A percentile compares a stretch with the other conserved stretches of the same genome.
Evolutionary conservation across 192 early-diverging fungal species (phyloP).

Genomic region (Cladochytrium replicatum): DNA sequence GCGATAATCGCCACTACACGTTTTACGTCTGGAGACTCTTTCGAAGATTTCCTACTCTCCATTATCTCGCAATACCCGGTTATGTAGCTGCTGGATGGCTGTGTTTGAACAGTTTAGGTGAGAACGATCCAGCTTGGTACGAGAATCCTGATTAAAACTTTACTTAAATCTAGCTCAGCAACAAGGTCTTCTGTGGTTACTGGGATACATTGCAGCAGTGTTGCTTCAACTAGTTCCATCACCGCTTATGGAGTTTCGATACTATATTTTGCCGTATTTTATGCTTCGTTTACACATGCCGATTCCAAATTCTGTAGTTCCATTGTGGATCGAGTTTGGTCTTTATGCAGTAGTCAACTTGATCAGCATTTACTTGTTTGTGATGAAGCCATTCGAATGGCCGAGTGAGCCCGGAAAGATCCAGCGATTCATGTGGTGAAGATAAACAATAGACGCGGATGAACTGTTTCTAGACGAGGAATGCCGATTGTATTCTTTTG

Average conservation of each 20-base stretch:
- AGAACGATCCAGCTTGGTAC: constrained; percentile 5
- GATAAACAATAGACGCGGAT: constrained; percentile 4
- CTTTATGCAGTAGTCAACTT: constrained; percentile 51
- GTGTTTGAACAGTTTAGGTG: constrained; percentile 36
- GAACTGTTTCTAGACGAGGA: too few relatives aligned
- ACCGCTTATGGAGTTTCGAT: constrained; percentile 88
- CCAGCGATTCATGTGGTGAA: constrained; percentile 95
- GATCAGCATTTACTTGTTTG: constrained; percentile 64
- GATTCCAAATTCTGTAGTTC: constrained; percentile 6
- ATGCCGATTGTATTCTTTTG: too few relatives aligned
- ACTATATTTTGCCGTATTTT: constrained; percentile 82
- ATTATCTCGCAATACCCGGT: constrained; percentile 53
- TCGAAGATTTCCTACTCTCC: constrained; percentile 34
- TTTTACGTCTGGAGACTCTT: constrained; percentile 92
- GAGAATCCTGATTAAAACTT: background rate
- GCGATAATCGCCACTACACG: constrained; percentile 91
- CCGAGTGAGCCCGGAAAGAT: constrained; percentile 45
- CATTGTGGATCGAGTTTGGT: constrained; percentile 38
- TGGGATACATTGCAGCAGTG: constrained; percentile 42
- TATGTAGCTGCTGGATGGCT: constrained; percentile 47
- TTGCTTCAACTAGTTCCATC: constrained; percentile 72
- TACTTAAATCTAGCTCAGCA: constrained; percentile 17
- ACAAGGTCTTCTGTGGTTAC: constrained; percentile 39
- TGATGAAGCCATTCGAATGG: constrained; percentile 70
- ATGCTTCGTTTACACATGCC: constrained; percentile 56